Evolutionary conservation across 495 filamentous ascomycete genomes (phyloP).

Genomic region (Annulohypoxylon bovei): DNA sequence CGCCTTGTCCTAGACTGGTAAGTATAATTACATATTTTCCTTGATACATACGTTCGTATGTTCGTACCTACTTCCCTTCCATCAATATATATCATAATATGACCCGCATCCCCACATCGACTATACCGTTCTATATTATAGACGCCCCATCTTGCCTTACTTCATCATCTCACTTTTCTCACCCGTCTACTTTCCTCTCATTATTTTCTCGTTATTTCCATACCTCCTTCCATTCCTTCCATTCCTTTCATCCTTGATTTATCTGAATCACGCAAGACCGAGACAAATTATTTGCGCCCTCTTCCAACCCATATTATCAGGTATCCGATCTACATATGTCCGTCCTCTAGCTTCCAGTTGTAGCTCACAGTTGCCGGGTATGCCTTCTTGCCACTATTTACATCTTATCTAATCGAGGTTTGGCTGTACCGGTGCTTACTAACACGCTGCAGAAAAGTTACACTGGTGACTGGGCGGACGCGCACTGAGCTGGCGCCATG

Average conservation of each 20-base stretch:
- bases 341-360: background rate
- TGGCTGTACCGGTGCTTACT: background rate
- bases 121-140: slow-evolving; percentile 16
- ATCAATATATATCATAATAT: slow-evolving; percentile 21
- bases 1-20: slow-evolving; percentile 6
- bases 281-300: background rate
- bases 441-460: slow-evolving; percentile 12
- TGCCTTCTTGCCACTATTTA: background rate
- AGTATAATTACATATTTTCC: slow-evolving; percentile 12
- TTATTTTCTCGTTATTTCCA: slow-evolving; percentile 1
- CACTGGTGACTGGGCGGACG: slow-evolving; percentile 16
- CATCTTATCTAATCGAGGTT: background rate
- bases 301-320: background rate
- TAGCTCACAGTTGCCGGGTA: background rate
- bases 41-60: background rate
- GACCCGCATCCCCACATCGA: slow-evolving; percentile 7
- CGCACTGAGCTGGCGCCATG: slow-evolving; percentile 32
- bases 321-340: background rate
- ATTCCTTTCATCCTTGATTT: background rate
- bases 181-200: background rate
- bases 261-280: background rate
- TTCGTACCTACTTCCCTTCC: slow-evolving; percentile 12
- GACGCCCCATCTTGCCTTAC: slow-evolving; percentile 2
- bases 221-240: background rate
- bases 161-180: slow-evolving; percentile 15